Conservation (phyloP, 164 flowering plant genomes). For the grape (Vitis vinifera) region DNA sequence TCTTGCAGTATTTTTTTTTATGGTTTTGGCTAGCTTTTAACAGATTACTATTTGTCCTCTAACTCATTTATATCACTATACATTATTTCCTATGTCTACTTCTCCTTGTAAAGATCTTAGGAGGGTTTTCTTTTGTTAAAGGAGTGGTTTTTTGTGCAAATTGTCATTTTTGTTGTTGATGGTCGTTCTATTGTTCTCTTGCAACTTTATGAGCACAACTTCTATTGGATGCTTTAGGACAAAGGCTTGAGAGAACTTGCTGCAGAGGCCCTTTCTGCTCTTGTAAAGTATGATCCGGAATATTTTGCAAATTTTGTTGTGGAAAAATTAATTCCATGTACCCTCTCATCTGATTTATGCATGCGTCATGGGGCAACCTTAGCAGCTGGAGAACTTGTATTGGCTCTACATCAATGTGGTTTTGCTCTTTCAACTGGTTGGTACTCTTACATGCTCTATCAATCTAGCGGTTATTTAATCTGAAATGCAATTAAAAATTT, state of each 20-base stretch:
- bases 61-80: no score
- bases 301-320: conserved; percentile 65
- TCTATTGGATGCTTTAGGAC: conserved; percentile 51
- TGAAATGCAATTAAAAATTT: no score
- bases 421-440: conserved; percentile 61
- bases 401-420: conserved; percentile 63
- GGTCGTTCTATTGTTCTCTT: not conserved
- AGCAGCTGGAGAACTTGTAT: conserved; percentile 84
- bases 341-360: conserved; percentile 90
- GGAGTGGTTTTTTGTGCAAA: no score
- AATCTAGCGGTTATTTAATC: no score
- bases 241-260: conserved; percentile 95
- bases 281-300: conserved; percentile 80
- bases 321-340: conserved; percentile 74
- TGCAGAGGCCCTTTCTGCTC: conserved; percentile 74
- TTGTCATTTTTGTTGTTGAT: not conserved
- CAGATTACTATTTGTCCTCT: no score
- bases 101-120: no score
- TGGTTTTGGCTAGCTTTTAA: no score
- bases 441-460: conserved; percentile 19
- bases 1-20: no score
- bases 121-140: no score
- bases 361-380: conserved; percentile 96
- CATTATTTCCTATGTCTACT: no score
- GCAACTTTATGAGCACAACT: not conserved